Evolutionary conservation across 192 early-diverging fungal genomes (phyloP), one percentile per base, ranked within the genome.

Genomic region (Allomyces arbusculus): DNA sequence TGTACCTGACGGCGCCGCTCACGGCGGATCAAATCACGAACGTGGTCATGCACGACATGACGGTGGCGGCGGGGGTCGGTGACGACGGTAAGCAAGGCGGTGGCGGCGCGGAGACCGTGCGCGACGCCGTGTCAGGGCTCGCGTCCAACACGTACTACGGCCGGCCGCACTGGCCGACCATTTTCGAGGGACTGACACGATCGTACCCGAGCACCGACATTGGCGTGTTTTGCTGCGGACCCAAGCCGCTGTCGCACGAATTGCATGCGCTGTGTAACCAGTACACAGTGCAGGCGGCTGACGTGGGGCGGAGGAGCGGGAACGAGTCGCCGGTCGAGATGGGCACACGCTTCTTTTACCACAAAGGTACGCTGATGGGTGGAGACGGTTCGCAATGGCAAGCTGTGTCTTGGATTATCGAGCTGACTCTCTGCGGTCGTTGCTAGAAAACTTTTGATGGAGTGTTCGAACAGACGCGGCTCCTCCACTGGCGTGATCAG

Each of bases 211-310:
- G 79, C 5, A 84, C 85, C 10, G 89, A 92, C 66, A 77, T 91
- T 45, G 91, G 91, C 11, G 89, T 91, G 24, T 90, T 92, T 64
- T 92, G 89, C 70, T 92, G 91, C 63, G 91, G 91, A 12, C 88
- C 88, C 12, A 85, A 85, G 64, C 82, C 82, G 23, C 68, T 92
- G 44, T 79, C 79, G 40, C 73, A 77, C 14, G 75, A 75, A 5
- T 77, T 92, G 16, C 86, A 87, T 69, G 75, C 74, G 16, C 12
- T 58, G 50, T 58, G 50, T 10, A 58, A 58, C 50, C 12, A 58
- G 50, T n/a, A 58, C 9, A 58, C 50, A 3, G 50, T 40, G 7
- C 33, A 40, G 33, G 33, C 33, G 33, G 33, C 33, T 8, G 33
- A 40, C 7, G 33, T 7, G 7, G 33, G 33, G 28, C 82, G 81